These are phyloP conservation scores for Linnemannia hyalina DNA, from an alignment of 192 early-diverging fungal species.

Conservation along the genomic window DNA sequence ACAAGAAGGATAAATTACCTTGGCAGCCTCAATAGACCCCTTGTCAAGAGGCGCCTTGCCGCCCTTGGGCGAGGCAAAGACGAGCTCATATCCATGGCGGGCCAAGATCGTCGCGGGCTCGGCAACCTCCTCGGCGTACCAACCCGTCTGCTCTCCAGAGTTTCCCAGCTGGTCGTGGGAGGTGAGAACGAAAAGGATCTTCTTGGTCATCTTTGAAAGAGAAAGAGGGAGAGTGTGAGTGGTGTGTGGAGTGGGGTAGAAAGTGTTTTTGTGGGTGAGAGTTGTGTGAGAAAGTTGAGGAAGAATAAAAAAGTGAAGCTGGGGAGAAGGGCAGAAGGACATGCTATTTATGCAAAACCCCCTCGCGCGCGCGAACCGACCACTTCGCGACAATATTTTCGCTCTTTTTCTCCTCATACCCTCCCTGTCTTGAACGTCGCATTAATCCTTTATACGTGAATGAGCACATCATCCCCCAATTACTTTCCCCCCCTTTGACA, in stretches of 20 bases:
- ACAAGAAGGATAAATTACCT: conserved; percentile 22
- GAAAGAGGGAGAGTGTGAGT: neutral
- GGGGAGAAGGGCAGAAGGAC: too few species aligned
- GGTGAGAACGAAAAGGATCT: conserved; percentile 45
- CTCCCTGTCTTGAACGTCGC: neutral
- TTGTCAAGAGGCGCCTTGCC: conserved; percentile 67
- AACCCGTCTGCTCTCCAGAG: conserved; percentile 51
- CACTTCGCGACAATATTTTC: neutral
- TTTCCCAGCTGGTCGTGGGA: conserved; percentile 39
- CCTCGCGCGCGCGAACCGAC: neutral
- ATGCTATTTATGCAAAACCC: conserved; percentile 13
- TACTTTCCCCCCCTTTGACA: neutral
- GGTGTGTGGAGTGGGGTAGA: neutral
- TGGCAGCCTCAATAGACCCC: conserved; percentile 59
- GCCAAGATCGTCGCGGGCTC: conserved; percentile 64
- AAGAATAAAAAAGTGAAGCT: neutral
- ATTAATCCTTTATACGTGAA: neutral
- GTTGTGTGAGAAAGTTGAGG: neutral
- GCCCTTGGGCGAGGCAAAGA: conserved; percentile 69
- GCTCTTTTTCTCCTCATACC: neutral
- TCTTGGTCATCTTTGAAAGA: conserved; percentile 20
- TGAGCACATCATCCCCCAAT: neutral
- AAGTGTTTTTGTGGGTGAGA: neutral
- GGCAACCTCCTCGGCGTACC: conserved; percentile 64
- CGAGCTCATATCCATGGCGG: conserved; percentile 61